A percentile compares a stretch with the other conserved stretches of the same genome.
Evolutionary conservation across 345 rosid species (phyloP).

Genomic region (Rhizophora apiculata): DNA sequence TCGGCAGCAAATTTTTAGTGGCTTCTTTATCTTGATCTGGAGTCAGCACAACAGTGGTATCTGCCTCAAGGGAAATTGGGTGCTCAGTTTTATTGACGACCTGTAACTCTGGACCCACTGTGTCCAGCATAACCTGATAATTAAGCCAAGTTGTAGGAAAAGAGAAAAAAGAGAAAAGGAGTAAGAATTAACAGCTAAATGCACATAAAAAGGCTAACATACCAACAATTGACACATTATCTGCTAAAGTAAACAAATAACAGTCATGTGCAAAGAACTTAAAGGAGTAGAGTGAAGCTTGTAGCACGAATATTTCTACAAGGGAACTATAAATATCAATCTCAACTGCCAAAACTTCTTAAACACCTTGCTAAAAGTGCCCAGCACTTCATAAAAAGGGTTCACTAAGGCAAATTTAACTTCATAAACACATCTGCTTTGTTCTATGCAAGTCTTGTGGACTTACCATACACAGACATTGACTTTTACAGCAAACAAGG

Average conservation of each 20-base stretch:
- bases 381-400: no score
- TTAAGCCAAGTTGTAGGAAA: conserved; percentile 7
- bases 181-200: conserved; percentile 2
- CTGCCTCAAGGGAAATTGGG: conserved; percentile 53
- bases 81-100: conserved; percentile 47
- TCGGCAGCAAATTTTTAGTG: conserved; percentile 53
- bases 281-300: neutral
- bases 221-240: neutral
- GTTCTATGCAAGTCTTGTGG: neutral
- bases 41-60: conserved; percentile 46
- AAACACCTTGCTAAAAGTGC: no score
- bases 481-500: neutral
- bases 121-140: conserved; percentile 67
- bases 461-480: neutral
- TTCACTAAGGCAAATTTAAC: no score
- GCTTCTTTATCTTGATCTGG: conserved; percentile 62
- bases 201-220: neutral
- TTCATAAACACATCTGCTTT: neutral
- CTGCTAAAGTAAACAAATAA: neutral
- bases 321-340: no score
- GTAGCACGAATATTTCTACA: no score
- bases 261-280: neutral
- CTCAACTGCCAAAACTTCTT: no score
- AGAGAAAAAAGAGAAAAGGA: neutral
- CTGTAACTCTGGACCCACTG: conserved; percentile 65